A percentile compares a stretch with the other conserved stretches of the same genome.
phyloP scores from a whole-genome alignment of 768 basidiomycete genomes.

The Mycena belliarum region DNA sequence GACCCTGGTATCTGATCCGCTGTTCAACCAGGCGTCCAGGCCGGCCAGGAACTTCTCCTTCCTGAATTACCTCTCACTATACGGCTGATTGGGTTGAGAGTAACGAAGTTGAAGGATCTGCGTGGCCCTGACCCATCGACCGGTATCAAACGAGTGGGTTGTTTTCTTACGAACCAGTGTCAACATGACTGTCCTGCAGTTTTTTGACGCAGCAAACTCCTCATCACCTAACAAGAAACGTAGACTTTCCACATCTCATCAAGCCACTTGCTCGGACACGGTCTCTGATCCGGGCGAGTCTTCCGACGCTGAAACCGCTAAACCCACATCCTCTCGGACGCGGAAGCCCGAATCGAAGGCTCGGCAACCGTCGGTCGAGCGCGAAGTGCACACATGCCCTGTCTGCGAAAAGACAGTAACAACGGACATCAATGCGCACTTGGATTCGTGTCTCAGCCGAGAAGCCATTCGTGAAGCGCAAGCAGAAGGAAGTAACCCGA shows the following conservation, averaged over 20 bases:
- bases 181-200: slow-evolving; percentile 39
- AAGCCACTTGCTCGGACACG: too few species aligned
- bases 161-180: background rate
- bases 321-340: slow-evolving; percentile 4
- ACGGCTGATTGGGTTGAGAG: slow-evolving; percentile 83
- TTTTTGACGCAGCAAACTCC: slow-evolving; percentile 48
- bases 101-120: slow-evolving; percentile 89
- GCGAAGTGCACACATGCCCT: slow-evolving; percentile 60
- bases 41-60: slow-evolving; percentile 79
- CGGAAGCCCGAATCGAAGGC: slow-evolving; percentile 7
- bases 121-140: slow-evolving; percentile 42
- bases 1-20: slow-evolving; percentile 8
- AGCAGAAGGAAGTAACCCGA: slow-evolving; percentile 30
- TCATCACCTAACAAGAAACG: slow-evolving; percentile 42
- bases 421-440: slow-evolving; percentile 85
- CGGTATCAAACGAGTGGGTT: slow-evolving; percentile 74
- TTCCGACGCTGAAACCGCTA: background rate
- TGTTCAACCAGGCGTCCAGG: slow-evolving; percentile 39
- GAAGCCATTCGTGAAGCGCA: slow-evolving; percentile 77
- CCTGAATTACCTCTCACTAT: slow-evolving; percentile 79
- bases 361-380: background rate
- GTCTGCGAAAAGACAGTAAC: slow-evolving; percentile 63
- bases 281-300: too few species aligned
- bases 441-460: slow-evolving; percentile 86
- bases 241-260: slow-evolving; percentile 25